Percentiles rank a stretch among this genome's conserved stretches.
Conservation (phyloP, 139 green algal species). For the Penium margaritaceum region DNA sequence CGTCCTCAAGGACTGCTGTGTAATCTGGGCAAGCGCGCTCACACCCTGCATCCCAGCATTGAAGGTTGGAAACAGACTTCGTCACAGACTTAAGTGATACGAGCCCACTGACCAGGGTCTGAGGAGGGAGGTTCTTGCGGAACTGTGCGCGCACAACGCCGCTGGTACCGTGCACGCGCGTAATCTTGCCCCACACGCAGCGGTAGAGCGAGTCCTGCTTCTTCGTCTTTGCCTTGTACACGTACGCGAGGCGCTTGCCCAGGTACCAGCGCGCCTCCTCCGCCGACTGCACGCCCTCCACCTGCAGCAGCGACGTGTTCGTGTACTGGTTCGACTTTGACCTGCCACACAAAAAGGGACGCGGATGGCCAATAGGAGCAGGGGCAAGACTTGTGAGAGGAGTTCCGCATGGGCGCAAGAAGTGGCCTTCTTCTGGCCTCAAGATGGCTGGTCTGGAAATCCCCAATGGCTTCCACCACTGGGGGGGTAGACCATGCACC, state of each 20-base stretch:
- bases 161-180: slow-evolving; percentile 76
- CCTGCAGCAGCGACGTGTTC: slow-evolving; percentile 67
- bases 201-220: slow-evolving; percentile 86
- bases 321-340: slow-evolving; percentile 48
- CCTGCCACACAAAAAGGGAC: too few relatives aligned
- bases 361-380: too few relatives aligned
- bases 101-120: slow-evolving; percentile 19
- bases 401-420: too few relatives aligned
- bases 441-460: too few relatives aligned
- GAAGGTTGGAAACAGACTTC: too few relatives aligned
- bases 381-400: too few relatives aligned
- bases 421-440: too few relatives aligned
- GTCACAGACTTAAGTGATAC: neutral
- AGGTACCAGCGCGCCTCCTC: slow-evolving; percentile 89
- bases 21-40: neutral
- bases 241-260: slow-evolving; percentile 93
- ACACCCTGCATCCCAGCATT: too few relatives aligned
- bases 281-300: slow-evolving; percentile 80
- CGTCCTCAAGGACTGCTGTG: too few relatives aligned
- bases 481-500: too few relatives aligned
- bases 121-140: slow-evolving; percentile 84
- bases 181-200: slow-evolving; percentile 88
- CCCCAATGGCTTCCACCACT: too few relatives aligned
- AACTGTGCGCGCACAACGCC: slow-evolving; percentile 91
- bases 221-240: slow-evolving; percentile 98